Evolutionary conservation across 2,329 filamentous ascomycete genomes (phyloP), one percentile per base, ranked within the genome.

Genomic region (Fusarium anguioides): DNA sequence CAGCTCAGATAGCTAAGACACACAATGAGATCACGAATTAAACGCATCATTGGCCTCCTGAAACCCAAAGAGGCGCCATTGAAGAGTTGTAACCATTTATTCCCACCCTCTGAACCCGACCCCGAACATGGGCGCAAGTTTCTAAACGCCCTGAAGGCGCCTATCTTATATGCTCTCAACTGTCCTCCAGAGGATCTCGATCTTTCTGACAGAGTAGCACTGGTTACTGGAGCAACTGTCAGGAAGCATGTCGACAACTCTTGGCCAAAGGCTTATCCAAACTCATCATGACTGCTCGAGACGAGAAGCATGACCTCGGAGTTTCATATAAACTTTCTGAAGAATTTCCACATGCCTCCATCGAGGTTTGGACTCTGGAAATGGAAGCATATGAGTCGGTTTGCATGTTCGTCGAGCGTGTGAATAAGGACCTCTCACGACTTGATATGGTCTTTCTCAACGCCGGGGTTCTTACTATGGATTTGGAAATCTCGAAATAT

Each of bases 371-470:
- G 51, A 12, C 9, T 11, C 26, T 54, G n/a, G 44, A 39, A 17
- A 49, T 54, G 44, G 42, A 54, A 27, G 20, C 51, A 2, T 40
- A 40, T 23, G n/a, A 49, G 4, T 54, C 51, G 14, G 21, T 54
- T 49, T 29, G 9, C 33, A 20, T 17, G 8, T 49, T 54, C 2
- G 44, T 26, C 21, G 20, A 31, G 11, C 44, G 26, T 23, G 44
- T 35, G 6, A 2, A n/a, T 14, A 20, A 10, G 5, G 26, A 40
- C 3, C 33, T 54, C 12, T 8, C 18, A 15, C 26, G 33, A 12
- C 42, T 48, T 15, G 51, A 54, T 8, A 48, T 54, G 20, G 42
- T 48, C 8, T 48, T 54, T 4, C 51, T 54, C 18, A 54, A 39
- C 17, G 42, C 41, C 5, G 51, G 24, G 9, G 15, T 27, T n/a